Conservation (phyloP, 2,329 filamentous ascomycete species). For the Trichoderma sp. region DNA sequence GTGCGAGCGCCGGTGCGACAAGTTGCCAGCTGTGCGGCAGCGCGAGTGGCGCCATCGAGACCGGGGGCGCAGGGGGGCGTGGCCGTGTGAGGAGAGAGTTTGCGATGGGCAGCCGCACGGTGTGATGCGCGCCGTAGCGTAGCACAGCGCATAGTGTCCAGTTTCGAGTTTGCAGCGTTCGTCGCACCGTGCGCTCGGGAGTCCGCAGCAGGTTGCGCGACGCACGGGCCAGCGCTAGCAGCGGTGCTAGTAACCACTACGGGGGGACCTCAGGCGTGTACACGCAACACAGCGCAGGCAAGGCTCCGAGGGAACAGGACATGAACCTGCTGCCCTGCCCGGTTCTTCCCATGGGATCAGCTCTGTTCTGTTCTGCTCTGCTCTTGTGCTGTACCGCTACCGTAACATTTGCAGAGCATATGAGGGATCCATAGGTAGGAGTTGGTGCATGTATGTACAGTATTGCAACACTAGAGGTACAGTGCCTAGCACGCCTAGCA, state of each 20-base stretch:
- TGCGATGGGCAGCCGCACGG: background rate
- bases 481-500: no score
- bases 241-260: background rate
- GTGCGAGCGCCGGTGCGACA: no score
- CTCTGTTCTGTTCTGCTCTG: no score
- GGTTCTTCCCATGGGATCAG: background rate
- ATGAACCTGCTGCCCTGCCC: background rate
- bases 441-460: no score
- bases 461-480: no score
- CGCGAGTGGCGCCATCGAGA: background rate
- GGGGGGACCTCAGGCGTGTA: background rate
- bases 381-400: background rate
- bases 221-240: conserved; percentile 12
- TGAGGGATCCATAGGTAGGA: no score
- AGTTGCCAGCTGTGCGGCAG: no score
- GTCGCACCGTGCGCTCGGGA: conserved; percentile 8
- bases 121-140: background rate
- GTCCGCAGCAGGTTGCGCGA: conserved; percentile 9
- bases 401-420: background rate
- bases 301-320: background rate
- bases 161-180: background rate
- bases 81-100: background rate
- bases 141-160: conserved; percentile 9
- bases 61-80: conserved; percentile 5
- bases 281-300: background rate